Percentiles rank a stretch among this genome's conserved stretches.
Conservation (phyloP, 202 grass and related monocot genomes). For the Cymbopogon flexuosus region DNA sequence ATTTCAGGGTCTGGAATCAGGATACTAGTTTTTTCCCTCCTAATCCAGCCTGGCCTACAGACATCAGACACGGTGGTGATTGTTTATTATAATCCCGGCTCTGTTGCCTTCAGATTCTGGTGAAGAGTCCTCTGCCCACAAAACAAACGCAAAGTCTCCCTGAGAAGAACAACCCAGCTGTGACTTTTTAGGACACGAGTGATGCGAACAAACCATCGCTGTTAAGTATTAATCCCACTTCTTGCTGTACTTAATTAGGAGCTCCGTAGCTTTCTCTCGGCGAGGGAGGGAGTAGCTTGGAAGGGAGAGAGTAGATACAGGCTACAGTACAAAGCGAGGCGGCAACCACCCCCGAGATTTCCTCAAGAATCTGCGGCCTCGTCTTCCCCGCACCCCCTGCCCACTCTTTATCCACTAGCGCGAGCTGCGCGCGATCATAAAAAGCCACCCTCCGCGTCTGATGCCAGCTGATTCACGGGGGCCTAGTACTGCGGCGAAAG, state of each 20-base stretch:
- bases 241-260: slow-evolving; percentile 25
- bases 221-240: neutral
- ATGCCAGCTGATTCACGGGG: slow-evolving; percentile 1
- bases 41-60: neutral
- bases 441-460: neutral
- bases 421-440: neutral
- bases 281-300: slow-evolving; percentile 24
- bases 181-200: neutral
- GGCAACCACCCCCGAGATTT: slow-evolving; percentile 32
- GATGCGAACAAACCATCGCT: slow-evolving; percentile 11
- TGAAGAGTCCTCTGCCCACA: neutral
- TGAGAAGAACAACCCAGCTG: neutral
- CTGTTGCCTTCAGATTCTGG: slow-evolving; percentile 31
- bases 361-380: slow-evolving; percentile 21
- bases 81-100: neutral
- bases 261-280: slow-evolving; percentile 27
- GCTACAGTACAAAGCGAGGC: slow-evolving; percentile 7
- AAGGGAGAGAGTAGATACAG: slow-evolving; percentile 12
- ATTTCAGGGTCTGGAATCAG: neutral
- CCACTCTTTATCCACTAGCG: neutral
- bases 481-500: neutral
- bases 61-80: neutral
- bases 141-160: neutral
- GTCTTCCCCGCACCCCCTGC: neutral
- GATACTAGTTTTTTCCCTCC: neutral